Evolutionary conservation across 2,329 filamentous ascomycete genomes (phyloP).

Genomic region (Aureobasidium sp.): DNA sequence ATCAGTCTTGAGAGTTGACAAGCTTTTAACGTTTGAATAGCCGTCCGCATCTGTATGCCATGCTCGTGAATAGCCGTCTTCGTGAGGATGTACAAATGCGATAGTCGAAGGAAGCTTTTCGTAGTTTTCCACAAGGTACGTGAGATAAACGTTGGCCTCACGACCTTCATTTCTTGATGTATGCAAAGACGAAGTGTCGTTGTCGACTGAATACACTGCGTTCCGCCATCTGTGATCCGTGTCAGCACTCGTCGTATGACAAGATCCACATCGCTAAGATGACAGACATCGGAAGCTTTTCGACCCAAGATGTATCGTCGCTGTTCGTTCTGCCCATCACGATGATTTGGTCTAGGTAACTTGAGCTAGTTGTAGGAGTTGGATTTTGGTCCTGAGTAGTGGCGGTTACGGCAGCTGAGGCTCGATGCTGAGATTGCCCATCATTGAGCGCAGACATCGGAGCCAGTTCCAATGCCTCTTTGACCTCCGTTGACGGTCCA

Average conservation of each 20-base stretch:
- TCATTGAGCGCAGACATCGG: background rate
- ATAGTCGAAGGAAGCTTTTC: conserved; percentile 22
- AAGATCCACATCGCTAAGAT: background rate
- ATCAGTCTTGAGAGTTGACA: conserved; percentile 32
- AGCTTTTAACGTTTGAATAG: conserved; percentile 15
- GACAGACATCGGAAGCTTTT: background rate
- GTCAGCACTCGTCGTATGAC: background rate
- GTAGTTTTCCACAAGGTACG: conserved; percentile 40
- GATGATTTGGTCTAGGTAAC: background rate
- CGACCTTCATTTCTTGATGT: background rate
- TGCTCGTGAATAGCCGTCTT: conserved; percentile 4
- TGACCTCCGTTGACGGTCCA: background rate
- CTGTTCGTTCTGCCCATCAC: background rate
- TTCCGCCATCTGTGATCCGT: background rate
- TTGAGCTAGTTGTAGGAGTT: background rate
- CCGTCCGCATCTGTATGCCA: conserved; percentile 11
- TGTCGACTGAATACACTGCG: background rate
- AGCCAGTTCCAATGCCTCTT: background rate
- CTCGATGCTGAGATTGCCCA: background rate
- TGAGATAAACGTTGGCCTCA: conserved; percentile 40
- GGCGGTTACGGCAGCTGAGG: background rate
- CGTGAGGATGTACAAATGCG: conserved; percentile 23
- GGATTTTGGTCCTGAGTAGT: background rate
- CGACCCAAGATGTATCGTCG: background rate
- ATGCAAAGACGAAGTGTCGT: background rate